These are phyloP conservation scores for Chlamydomonas sp. DNA, from an alignment of 139 green algal genomes.

Conservation along the genomic window DNA sequence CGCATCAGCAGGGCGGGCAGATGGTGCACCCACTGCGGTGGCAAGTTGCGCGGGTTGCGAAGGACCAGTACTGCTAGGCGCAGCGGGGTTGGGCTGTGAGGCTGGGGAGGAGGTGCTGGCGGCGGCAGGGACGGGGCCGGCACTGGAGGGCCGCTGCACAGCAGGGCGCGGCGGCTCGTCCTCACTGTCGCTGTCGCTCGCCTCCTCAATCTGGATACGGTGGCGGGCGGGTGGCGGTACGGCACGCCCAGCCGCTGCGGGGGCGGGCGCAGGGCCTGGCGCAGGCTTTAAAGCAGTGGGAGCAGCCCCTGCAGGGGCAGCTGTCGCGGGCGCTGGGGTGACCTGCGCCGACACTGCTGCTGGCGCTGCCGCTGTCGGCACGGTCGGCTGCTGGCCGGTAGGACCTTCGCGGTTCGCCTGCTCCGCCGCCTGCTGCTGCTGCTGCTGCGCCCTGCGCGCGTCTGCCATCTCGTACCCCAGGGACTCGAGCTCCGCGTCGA, in stretches of 20 bases:
- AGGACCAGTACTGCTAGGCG: no score
- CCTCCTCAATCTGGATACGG: slow-evolving; percentile 5
- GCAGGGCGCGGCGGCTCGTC: not conserved
- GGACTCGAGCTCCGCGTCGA: slow-evolving; percentile 27
- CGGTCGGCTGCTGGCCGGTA: no score
- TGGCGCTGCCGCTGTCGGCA: no score
- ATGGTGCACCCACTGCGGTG: not conserved
- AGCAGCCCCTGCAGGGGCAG: not conserved
- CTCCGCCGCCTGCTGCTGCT: not conserved
- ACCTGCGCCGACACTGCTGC: not conserved
- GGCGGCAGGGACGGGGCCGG: not conserved
- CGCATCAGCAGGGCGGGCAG: not conserved
- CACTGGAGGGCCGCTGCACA: not conserved
- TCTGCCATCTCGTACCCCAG: not conserved
- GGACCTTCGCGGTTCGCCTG: not conserved
- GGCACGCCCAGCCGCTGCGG: not conserved
- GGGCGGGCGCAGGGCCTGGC: not conserved
- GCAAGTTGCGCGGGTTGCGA: not conserved
- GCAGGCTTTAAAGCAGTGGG: not conserved
- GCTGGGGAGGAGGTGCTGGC: not conserved
- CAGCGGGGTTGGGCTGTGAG: not conserved
- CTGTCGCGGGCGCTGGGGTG: not conserved
- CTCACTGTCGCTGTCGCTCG: slow-evolving; percentile 6
- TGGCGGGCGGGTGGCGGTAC: not conserved
- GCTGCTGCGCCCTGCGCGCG: not conserved